Evolutionary conservation across 495 filamentous ascomycete genomes (phyloP).

Genomic region (Aspergillus cavernicola): DNA sequence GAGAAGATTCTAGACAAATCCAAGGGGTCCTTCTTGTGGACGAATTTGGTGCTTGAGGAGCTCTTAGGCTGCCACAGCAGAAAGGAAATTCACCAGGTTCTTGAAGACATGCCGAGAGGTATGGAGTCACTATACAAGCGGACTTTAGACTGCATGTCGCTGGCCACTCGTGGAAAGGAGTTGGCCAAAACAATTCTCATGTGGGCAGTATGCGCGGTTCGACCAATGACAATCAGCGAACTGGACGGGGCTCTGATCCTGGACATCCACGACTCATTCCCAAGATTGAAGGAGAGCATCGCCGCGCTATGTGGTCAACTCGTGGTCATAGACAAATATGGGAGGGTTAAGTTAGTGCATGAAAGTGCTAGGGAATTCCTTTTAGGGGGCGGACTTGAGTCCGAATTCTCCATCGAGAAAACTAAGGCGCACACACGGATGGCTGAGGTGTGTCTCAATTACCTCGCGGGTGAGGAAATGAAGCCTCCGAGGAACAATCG

Average conservation of each 20-base stretch:
- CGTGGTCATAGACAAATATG: constrained; percentile 24
- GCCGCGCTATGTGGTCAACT: constrained; percentile 36
- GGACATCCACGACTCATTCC: constrained; percentile 23
- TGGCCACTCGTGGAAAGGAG: constrained; percentile 9
- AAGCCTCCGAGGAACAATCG: constrained; percentile 18
- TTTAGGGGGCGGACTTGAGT: constrained; percentile 9
- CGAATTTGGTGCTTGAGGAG: constrained; percentile 27
- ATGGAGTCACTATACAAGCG: constrained; percentile 34
- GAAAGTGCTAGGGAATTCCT: constrained; percentile 33
- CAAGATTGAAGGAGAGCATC: constrained; percentile 25
- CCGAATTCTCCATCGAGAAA: constrained; percentile 28
- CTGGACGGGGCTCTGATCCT: constrained; percentile 27
- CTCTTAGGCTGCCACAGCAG: constrained; percentile 23
- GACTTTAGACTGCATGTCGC: constrained; percentile 18
- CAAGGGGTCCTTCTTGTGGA: constrained; percentile 36
- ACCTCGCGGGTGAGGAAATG: constrained; percentile 21
- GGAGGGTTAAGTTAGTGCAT: constrained; percentile 29
- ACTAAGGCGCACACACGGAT: constrained; percentile 12
- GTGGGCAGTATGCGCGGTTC: constrained; percentile 28
- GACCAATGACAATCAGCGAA: constrained; percentile 29
- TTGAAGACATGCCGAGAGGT: constrained; percentile 30
- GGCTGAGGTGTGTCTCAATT: constrained; percentile 24
- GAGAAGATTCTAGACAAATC: constrained; percentile 30
- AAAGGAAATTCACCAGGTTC: constrained; percentile 22
- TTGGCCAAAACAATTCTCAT: constrained; percentile 28